Percentiles rank a stretch among this genome's conserved stretches.
Evolutionary conservation across 192 early-diverging fungal species (phyloP).

Genomic region (Coemansia sp.): DNA sequence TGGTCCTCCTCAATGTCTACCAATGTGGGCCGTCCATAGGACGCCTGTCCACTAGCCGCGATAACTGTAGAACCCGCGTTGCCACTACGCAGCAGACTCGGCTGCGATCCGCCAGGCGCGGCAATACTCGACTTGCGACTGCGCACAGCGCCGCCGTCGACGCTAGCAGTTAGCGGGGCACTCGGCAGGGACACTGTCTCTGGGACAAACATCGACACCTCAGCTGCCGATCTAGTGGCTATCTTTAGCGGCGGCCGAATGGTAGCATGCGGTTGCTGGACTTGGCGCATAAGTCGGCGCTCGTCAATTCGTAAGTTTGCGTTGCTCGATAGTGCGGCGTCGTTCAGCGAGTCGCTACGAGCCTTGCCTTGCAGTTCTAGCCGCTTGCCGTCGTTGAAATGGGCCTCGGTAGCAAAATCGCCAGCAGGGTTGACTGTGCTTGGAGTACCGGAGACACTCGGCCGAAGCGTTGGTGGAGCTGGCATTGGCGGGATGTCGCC

Average conservation of each 20-base stretch:
- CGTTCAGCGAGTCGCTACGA: constrained; percentile 26
- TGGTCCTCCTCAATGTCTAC: constrained; percentile 52
- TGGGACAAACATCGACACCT: constrained; percentile 36
- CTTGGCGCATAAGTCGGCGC: constrained; percentile 20
- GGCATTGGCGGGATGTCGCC: constrained; percentile 54
- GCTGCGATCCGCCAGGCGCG: constrained; percentile 9
- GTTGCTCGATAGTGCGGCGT: constrained; percentile 10
- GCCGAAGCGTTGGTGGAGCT: constrained; percentile 39
- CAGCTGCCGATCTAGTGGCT: constrained; percentile 31
- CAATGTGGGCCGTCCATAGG: constrained; percentile 40
- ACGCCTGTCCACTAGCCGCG: not conserved
- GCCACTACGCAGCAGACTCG: not conserved
- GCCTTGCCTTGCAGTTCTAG: constrained; percentile 2
- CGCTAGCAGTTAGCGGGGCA: constrained; percentile 26
- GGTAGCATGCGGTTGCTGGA: constrained; percentile 18
- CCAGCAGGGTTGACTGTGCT: not conserved
- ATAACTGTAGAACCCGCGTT: not conserved
- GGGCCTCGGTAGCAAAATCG: not conserved
- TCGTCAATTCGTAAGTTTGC: constrained; percentile 29
- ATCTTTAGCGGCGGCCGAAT: constrained; percentile 38
- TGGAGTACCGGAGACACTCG: constrained; percentile 15
- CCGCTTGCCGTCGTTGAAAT: not conserved
- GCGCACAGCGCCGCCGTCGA: constrained; percentile 20
- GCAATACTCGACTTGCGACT: constrained; percentile 49
- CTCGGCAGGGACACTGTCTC: constrained; percentile 23